phyloP scores from a whole-genome alignment of 768 basidiomycete species.

The Trametes meyenii region DNA sequence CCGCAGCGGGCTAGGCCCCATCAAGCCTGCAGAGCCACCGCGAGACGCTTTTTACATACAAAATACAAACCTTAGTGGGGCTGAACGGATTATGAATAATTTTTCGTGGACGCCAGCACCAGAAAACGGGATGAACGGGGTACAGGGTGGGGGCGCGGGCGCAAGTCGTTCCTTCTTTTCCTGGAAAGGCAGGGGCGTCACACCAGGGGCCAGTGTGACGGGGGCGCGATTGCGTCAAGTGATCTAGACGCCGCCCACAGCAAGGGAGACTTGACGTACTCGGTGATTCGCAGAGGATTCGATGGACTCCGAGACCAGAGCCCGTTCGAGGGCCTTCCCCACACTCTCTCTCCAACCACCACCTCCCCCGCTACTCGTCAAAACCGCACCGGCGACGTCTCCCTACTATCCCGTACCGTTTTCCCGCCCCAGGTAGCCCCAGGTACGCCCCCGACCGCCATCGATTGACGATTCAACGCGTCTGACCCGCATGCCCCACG shows the following conservation, averaged over 20 bases:
- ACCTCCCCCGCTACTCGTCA: constrained; percentile 3
- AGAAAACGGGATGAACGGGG: background rate
- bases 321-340: constrained; percentile 1
- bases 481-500: constrained; percentile 13
- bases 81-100: background rate
- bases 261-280: constrained; percentile 27
- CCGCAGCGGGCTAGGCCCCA: constrained; percentile 5
- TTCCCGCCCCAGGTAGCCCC: constrained; percentile 3
- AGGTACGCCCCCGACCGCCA: constrained; percentile 8
- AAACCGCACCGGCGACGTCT: background rate
- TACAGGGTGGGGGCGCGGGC: background rate
- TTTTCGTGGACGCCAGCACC: background rate
- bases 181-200: constrained; percentile 11
- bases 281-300: constrained; percentile 17
- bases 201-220: constrained; percentile 11
- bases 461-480: constrained; percentile 6
- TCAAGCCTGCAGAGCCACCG: background rate
- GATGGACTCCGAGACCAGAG: constrained; percentile 14
- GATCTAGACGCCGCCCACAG: constrained; percentile 18
- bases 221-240: constrained; percentile 20
- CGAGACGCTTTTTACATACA: background rate
- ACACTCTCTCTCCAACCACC: constrained; percentile 16
- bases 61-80: background rate
- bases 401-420: background rate
- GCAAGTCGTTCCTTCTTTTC: constrained; percentile 4